Evolutionary conservation across 352 stramenopile species (phyloP).

Genomic region (Pythium biforme): DNA sequence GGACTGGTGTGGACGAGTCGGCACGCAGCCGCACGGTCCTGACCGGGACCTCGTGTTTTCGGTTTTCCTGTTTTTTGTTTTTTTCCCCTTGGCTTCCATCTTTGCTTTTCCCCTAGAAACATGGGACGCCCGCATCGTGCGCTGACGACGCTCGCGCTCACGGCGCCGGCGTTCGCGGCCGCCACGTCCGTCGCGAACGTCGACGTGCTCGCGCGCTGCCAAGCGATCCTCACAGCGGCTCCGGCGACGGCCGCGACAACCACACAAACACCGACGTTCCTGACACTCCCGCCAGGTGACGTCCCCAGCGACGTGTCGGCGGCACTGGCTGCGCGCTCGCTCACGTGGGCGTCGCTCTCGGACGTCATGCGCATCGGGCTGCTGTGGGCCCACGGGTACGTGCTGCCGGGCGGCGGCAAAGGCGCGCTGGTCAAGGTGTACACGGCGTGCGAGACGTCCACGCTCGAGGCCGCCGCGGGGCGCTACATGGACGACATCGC

Average conservation of each 20-base stretch:
- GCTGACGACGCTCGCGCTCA: background rate
- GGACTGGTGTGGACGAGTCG: slow-evolving; percentile 4
- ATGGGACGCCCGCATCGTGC: slow-evolving; percentile 4
- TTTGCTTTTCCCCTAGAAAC: background rate
- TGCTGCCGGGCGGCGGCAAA: slow-evolving; percentile 29
- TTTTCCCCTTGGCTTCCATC: background rate
- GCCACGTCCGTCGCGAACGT: background rate
- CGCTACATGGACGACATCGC: slow-evolving; percentile 35
- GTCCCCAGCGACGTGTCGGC: slow-evolving; percentile 14
- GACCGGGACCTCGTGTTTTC: background rate
- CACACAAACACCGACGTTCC: background rate
- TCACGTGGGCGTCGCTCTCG: slow-evolving; percentile 33
- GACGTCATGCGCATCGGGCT: slow-evolving; percentile 43
- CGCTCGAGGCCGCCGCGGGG: background rate
- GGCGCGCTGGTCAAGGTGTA: slow-evolving; percentile 36
- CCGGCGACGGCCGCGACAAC: background rate
- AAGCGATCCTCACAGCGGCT: background rate
- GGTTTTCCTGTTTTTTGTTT: background rate
- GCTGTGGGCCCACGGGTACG: slow-evolving; percentile 50
- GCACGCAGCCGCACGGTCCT: background rate
- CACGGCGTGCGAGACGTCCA: slow-evolving; percentile 28
- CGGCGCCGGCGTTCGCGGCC: background rate
- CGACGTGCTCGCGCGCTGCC: slow-evolving; percentile 19
- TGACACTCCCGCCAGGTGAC: background rate
- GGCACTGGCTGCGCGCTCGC: background rate